These are phyloP conservation scores for Diphasiastrum complanatum DNA, from an alignment of 83 land plant species.

Conservation along the genomic window DNA sequence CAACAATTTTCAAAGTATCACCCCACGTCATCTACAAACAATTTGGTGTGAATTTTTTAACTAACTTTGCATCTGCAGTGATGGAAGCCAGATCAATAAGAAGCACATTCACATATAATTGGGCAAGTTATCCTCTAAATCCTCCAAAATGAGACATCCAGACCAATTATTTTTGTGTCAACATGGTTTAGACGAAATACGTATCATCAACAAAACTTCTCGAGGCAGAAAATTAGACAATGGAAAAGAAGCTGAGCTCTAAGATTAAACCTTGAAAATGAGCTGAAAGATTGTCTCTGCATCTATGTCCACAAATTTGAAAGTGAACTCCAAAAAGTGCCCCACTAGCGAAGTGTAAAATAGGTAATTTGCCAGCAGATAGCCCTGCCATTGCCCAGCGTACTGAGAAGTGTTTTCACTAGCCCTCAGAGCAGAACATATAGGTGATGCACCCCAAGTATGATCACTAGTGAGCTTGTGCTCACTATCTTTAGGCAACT, in stretches of 20 bases:
- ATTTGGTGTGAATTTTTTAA: too few species aligned
- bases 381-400: constrained; percentile 41
- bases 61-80: too few species aligned
- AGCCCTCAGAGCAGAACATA: neutral
- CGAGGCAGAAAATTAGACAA: too few species aligned
- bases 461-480: constrained; percentile 5
- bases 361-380: constrained; percentile 60
- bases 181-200: too few species aligned
- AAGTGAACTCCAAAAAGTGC: constrained; percentile 76
- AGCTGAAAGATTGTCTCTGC: constrained; percentile 60
- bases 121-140: too few species aligned
- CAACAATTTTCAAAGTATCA: too few species aligned
- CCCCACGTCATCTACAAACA: too few species aligned
- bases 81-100: too few species aligned
- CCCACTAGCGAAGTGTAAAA: constrained; percentile 69
- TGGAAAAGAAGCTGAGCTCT: neutral
- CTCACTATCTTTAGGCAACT: constrained; percentile 11
- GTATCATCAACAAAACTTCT: neutral
- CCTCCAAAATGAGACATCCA: too few species aligned
- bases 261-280: constrained; percentile 49
- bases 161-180: too few species aligned
- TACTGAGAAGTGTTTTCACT: neutral
- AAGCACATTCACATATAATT: too few species aligned
- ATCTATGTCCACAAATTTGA: constrained; percentile 64
- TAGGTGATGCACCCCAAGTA: too few species aligned